phyloP scores from a whole-genome alignment of 441 rosid species.

The Sinapis alba region DNA sequence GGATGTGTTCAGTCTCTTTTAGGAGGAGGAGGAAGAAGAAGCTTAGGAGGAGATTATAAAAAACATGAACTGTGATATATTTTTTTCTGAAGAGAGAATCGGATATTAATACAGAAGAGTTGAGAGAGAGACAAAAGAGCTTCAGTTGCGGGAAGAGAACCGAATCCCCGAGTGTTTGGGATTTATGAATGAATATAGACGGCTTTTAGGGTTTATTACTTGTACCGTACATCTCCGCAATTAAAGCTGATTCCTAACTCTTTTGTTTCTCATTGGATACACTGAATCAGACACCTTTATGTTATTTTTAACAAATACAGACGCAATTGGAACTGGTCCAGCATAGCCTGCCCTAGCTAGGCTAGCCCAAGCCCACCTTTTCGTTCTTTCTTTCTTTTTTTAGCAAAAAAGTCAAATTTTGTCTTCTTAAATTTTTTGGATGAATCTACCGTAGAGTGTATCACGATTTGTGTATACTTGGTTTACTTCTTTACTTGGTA shows the following conservation, averaged over 20 bases:
- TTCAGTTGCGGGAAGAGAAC: not conserved
- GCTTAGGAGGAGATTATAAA: not conserved
- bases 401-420: not conserved
- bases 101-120: constrained; percentile 3
- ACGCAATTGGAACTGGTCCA: not conserved
- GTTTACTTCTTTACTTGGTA: not conserved
- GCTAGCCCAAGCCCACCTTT: not conserved
- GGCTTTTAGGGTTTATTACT: not conserved
- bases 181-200: constrained; percentile 5
- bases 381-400: not conserved
- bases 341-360: not conserved
- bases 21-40: not conserved
- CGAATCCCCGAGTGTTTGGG: constrained; percentile 1
- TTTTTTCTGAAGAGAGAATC: not conserved
- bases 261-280: not conserved
- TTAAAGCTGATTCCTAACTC: not conserved
- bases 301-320: not conserved
- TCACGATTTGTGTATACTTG: not conserved
- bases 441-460: not conserved
- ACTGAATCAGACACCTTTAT: not conserved
- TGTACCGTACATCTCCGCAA: not conserved
- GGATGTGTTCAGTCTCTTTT: not conserved
- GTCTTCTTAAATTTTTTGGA: not conserved
- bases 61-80: not conserved
- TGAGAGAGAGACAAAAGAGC: constrained; percentile 4